phyloP scores from a whole-genome alignment of 345 rosid genomes.

The Viola odorata region DNA sequence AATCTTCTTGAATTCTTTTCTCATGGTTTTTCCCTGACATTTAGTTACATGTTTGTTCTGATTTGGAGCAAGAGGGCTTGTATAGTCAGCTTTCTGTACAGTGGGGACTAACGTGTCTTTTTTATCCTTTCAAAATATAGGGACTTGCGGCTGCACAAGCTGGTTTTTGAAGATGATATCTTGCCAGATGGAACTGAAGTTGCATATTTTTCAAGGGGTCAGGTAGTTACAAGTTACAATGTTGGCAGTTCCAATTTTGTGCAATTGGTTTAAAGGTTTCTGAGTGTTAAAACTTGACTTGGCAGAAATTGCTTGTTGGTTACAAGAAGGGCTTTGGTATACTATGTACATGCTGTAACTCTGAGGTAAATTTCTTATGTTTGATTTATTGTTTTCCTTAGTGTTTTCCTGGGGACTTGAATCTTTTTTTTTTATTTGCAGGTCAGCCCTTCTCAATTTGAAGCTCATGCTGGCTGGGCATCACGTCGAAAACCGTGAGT shows the following conservation, averaged over 20 bases:
- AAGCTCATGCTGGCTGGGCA: constrained; percentile 97
- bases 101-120: background rate
- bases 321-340: constrained; percentile 80
- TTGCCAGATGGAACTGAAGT: constrained; percentile 91
- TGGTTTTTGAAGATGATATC: constrained; percentile 78
- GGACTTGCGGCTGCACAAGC: constrained; percentile 80
- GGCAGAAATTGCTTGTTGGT: constrained; percentile 79
- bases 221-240: constrained; percentile 39
- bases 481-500: constrained; percentile 93
- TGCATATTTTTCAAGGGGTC: constrained; percentile 71
- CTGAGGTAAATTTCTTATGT: constrained; percentile 45
- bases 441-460: constrained; percentile 90
- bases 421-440: constrained; percentile 31
- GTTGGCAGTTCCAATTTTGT: constrained; percentile 5
- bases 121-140: constrained; percentile 30
- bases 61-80: background rate
- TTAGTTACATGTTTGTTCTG: constrained; percentile 3
- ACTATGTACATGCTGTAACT: constrained; percentile 72
- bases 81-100: constrained; percentile 9
- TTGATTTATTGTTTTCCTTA: constrained; percentile 13
- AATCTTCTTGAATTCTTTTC: constrained; percentile 1
- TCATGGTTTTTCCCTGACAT: constrained; percentile 2
- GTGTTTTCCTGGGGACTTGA: constrained; percentile 7
- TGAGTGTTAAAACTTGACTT: constrained; percentile 23
- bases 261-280: constrained; percentile 6